Base-by-base conservation (phyloP, 768 basidiomycete genomes). In the Strobilomyces dryophilus region DNA sequence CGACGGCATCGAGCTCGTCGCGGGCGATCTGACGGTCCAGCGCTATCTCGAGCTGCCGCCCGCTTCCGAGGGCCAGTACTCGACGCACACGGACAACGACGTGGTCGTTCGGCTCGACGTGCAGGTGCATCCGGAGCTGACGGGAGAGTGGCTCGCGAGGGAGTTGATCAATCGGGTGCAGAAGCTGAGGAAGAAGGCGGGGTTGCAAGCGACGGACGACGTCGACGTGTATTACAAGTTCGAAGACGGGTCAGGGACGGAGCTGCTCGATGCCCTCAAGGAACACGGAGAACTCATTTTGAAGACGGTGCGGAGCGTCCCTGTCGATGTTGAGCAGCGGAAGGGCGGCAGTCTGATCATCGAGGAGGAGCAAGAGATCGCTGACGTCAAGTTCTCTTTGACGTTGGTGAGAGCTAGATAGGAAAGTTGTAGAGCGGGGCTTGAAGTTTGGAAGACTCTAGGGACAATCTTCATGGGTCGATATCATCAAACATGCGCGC, bases 51-150 rank as follows among this genome's bases (percentile, higher is more conserved):
- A 95, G 62, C 74, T 91, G 1, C 87, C 84, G 1, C 57, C 83
- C 1, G 69, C 74, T 2, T 73, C 75, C 11, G 79, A 83, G 62
- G 80, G 78, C 44, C 84, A 85, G 58, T 87, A 82, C 59, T 83
- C 85, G 39, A 92, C 89, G 27, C 85, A 94, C 57, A 92, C 93
- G 20, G 92, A 98, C 72, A 90, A 88, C 63, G 94, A 98, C 61
- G 94, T 98, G 47, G 95, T 97, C 46, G 81, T 98, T 56, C 79
- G 95, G 44, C 83, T 99, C 37, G 97, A 99, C 71, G 83, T 92
- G 50, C 84, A 88, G 67, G 79, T 87, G 43, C 90, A 97, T 62
- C 79, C 87, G 0, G 92, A 98, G 57, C 79, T 98, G 41, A 83
- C 86, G 68, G 77, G 83, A 47, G 90, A 98, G 74, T 94, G 92